phyloP scores from a whole-genome alignment of 1,284 basidiomycete species.

The Ganoderma sinense region DNA sequence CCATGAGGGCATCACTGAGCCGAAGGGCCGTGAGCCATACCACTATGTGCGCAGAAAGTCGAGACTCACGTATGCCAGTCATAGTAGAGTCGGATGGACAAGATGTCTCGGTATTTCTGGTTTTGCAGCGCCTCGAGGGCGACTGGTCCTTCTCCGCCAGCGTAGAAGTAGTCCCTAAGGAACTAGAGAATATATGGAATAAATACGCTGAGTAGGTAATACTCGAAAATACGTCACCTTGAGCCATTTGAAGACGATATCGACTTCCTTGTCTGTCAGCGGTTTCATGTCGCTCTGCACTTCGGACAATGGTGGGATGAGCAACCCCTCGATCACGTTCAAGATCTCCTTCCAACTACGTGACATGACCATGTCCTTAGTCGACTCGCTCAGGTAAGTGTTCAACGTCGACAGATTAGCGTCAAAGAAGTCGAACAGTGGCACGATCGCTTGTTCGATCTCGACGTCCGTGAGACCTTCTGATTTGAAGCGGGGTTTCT shows the following conservation, averaged over 20 bases:
- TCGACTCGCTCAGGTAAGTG: conserved; percentile 84
- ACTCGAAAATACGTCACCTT: conserved; percentile 60
- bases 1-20: conserved; percentile 87
- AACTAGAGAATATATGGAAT: conserved; percentile 59
- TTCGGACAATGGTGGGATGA: conserved; percentile 93
- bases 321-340: conserved; percentile 85
- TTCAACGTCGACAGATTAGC: conserved; percentile 93
- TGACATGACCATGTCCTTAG: conserved; percentile 93
- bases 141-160: conserved; percentile 90
- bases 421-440: conserved; percentile 97
- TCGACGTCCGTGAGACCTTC: conserved; percentile 90
- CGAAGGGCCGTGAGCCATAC: conserved; percentile 8
- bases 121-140: conserved; percentile 92
- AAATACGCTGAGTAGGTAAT: neutral
- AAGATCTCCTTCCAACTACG: conserved; percentile 98
- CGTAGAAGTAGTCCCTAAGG: conserved; percentile 94
- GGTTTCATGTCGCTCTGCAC: conserved; percentile 91
- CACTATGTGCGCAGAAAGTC: conserved; percentile 8
- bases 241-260: conserved; percentile 98
- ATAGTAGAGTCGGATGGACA: conserved; percentile 92
- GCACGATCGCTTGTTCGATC: conserved; percentile 92
- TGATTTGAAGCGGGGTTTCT: conserved; percentile 74
- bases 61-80: conserved; percentile 86
- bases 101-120: conserved; percentile 93
- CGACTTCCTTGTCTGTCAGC: conserved; percentile 93